phyloP scores from a whole-genome alignment of 768 basidiomycete genomes.

The Exidia glandulosa region DNA sequence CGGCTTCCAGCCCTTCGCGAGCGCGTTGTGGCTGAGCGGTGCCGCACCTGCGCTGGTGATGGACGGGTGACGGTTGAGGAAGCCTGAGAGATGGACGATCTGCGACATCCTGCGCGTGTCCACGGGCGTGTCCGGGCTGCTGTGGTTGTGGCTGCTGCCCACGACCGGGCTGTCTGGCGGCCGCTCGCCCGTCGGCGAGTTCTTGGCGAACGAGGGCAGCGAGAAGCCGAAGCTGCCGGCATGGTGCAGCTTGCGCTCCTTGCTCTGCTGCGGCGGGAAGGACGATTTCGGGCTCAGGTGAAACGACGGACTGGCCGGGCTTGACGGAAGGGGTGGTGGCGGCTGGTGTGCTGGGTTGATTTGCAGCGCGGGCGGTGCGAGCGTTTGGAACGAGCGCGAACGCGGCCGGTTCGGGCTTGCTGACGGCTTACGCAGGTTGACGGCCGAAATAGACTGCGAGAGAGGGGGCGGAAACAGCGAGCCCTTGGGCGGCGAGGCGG shows the following conservation, averaged over 20 bases:
- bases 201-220: background rate
- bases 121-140: background rate
- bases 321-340: background rate
- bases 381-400: background rate
- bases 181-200: background rate
- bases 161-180: background rate
- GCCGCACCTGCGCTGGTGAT: slow-evolving; percentile 10
- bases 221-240: background rate
- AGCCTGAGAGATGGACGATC: slow-evolving; percentile 62
- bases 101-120: slow-evolving; percentile 38
- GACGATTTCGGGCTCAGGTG: background rate
- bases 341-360: background rate
- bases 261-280: background rate
- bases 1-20: slow-evolving; percentile 74
- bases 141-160: background rate
- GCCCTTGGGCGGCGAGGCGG: background rate
- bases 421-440: background rate
- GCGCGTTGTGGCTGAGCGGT: slow-evolving; percentile 10
- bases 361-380: background rate
- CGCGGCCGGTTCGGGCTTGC: background rate
- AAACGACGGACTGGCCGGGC: background rate
- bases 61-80: slow-evolving; percentile 58
- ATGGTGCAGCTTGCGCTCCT: background rate
- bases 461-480: background rate
- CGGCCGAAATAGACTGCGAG: background rate